phyloP scores from a whole-genome alignment of 148 eudicot genomes.

The Chenopodium berlandieri region DNA sequence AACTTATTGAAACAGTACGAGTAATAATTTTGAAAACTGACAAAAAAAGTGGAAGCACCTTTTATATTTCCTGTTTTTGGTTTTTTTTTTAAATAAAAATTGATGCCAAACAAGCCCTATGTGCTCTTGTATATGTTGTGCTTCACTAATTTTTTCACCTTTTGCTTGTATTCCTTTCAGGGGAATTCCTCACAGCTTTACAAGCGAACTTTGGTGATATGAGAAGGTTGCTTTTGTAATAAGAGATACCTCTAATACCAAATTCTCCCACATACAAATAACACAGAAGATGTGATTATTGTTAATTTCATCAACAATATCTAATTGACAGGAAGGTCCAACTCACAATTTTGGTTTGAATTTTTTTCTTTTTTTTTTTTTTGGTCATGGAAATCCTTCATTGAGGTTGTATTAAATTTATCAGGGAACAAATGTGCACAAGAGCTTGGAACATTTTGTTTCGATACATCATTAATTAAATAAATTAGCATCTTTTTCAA shows the following conservation, averaged over 20 bases:
- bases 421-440: neutral
- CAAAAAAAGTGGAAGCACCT: too few species aligned
- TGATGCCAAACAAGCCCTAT: too few species aligned
- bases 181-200: constrained; percentile 60
- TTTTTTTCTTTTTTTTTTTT: too few species aligned
- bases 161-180: constrained; percentile 37
- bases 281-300: neutral
- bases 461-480: neutral
- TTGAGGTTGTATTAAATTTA: neutral
- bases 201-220: constrained; percentile 69
- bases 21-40: too few species aligned
- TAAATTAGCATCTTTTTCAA: neutral
- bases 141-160: neutral
- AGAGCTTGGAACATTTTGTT: neutral
- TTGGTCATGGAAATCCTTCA: neutral
- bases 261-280: neutral
- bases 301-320: neutral
- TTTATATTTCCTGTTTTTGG: too few species aligned
- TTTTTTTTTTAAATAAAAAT: too few species aligned
- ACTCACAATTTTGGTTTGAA: neutral
- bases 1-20: too few species aligned
- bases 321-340: neutral
- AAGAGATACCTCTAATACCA: neutral
- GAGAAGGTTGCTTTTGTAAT: constrained; percentile 59
- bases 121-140: neutral